Evolutionary conservation across 2,329 filamentous ascomycete species (phyloP), one percentile per base, ranked within the genome.

Genomic region (Cercospora citrullina): DNA sequence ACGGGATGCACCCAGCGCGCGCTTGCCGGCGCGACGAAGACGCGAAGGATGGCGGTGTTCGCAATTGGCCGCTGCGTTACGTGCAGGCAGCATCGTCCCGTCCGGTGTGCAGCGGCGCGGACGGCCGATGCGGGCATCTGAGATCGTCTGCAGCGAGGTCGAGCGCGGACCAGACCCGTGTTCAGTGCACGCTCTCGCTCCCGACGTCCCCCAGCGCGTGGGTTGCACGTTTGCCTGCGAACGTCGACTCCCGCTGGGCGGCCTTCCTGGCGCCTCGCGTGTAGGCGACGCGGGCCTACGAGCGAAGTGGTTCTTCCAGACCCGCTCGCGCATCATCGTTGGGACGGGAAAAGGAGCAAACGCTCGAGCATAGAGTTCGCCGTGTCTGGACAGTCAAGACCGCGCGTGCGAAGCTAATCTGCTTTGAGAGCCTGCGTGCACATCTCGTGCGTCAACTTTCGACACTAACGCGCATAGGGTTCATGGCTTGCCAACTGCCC

Each of bases 101-200:
- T 18, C 53, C 23, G 53, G 53, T 57, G 53, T 57, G 53, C 28
- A 58, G 26, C 55, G 55, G 55, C 55, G 55, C 55, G 55, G 26
- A 58, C 55, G 18, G 26, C 55, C 55, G 28, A 53, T 23, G 21
- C 48, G 48, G 21, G 12, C 48, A 53, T 53, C 18, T 28, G 48
- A 53, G 48, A 53, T 53, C 48, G 48, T 53, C 48, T 14, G 36
- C 36, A 42, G 36, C 36, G 16, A 42, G 36, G 16, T 8, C 16
- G 5, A 42, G 36, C 16, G 36, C 36, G 36, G 36, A 42, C 36
- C 16, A n/a, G 36, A 42, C 16, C 36, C 16, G 33, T 39, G 36
- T 42, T 16, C 36, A 42, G 36, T 42, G 36, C 36, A 42, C 36
- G 36, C 36, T 42, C 36, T n/a, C 36, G 5, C 36, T 42, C 36